Evolutionary conservation across 2,329 filamentous ascomycete genomes (phyloP), one percentile per base, ranked within the genome.

Genomic region (Cyphellophora attinorum): DNA sequence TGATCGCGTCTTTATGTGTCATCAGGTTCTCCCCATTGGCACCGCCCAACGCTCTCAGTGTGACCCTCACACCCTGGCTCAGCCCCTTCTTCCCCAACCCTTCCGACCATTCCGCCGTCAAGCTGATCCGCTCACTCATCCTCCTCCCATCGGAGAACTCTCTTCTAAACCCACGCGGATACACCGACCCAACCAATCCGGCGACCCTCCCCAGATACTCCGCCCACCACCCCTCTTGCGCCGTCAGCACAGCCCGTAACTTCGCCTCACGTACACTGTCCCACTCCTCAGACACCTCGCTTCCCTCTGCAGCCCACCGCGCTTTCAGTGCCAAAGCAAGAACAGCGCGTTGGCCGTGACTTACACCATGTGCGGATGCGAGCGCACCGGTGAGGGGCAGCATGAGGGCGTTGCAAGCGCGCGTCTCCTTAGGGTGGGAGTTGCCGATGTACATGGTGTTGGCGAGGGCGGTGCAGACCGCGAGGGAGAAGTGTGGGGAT

Each of bases 211-310:
- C 55, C 8, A 59, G 35, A 27, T 50, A 48, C 13, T 41, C 40
- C 1, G 51, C 51, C 56, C 55, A 59, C 52, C 55, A 59, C 14
- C 53, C 49, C 35, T 59, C 54, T 30, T 56, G 55, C 2, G 42
- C 44, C 2, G 51, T 52, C 4, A 58, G 43, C 25, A 52, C 44
- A 2, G 39, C 40, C 29, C 52, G 51, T 1, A 58, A 41, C 4
- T 53, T 50, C 3, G 41, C 31, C 31, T 53, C 49, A 2, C 55
- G 40, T 19, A 18, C 34, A 17, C 39, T 31, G 12, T 21, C 29
- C 16, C 19, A 11, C 12, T 14, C 15, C 12, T 16, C 12, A 2
- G 29, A 11, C 3, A 28, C 21, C 31, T 53, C 49, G 18, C 51
- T 52, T 2, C 51, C 49, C n/a, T n/a, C n/a, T n/a, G n/a, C n/a